Percentiles rank a stretch among this genome's conserved stretches.
Conservation (phyloP, 148 eudicot species). For the Bassia scoparia region DNA sequence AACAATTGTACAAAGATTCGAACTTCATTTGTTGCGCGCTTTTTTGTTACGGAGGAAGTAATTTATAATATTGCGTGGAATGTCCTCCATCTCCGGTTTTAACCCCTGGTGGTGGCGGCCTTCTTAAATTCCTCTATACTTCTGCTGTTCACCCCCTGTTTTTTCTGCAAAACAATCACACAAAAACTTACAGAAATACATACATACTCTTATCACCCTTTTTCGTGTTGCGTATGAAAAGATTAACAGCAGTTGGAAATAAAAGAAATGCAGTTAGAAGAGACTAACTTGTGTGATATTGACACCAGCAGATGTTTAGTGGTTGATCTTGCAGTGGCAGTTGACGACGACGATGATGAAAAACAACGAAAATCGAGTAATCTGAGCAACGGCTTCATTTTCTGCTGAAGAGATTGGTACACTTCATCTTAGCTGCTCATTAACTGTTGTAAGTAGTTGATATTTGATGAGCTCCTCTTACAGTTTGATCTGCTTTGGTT, state of each 20-base stretch:
- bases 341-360: too few relatives aligned
- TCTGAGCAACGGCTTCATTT: conserved; percentile 9
- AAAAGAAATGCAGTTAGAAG: neutral
- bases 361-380: conserved; percentile 23
- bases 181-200: neutral
- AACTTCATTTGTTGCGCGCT: too few relatives aligned
- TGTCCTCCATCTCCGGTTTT: too few relatives aligned
- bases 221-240: too few relatives aligned
- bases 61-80: too few relatives aligned
- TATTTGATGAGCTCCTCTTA: neutral
- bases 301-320: neutral
- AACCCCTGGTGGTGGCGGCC: conserved; percentile 17
- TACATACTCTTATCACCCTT: neutral
- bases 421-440: neutral
- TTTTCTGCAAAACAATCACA: conserved; percentile 7
- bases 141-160: neutral
- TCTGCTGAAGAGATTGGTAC: conserved; percentile 16
- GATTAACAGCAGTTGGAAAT: too few relatives aligned
- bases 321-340: neutral
- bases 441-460: neutral
- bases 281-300: conserved; percentile 19
- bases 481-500: too few relatives aligned
- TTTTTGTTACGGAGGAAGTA: too few relatives aligned
- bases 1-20: too few relatives aligned
- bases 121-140: neutral